Conservation (phyloP, 495 filamentous ascomycete species). For the Aspergillus haitiensis region DNA sequence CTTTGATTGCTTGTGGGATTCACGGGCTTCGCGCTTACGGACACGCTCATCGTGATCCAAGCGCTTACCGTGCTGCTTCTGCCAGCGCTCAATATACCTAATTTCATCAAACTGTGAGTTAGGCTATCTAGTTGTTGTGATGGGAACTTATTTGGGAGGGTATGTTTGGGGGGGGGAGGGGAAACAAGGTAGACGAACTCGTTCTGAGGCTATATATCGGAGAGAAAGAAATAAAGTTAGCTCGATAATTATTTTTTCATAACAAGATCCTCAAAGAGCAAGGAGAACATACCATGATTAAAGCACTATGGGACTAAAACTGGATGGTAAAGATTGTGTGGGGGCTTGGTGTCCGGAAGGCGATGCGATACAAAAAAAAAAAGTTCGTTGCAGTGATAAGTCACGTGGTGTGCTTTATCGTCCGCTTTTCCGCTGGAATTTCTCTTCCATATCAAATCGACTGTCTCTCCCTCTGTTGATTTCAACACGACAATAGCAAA, state of each 20-base stretch:
- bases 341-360: slow-evolving; percentile 22
- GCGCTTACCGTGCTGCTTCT: slow-evolving; percentile 76
- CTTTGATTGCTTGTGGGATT: slow-evolving; percentile 78
- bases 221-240: slow-evolving; percentile 12
- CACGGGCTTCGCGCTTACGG: slow-evolving; percentile 85
- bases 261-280: neutral
- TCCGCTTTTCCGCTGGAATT: slow-evolving; percentile 14
- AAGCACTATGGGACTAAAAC: slow-evolving; percentile 8
- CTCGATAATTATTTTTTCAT: neutral
- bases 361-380: slow-evolving; percentile 26
- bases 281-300: slow-evolving; percentile 40
- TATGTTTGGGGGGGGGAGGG: slow-evolving; percentile 22
- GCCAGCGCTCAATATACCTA: slow-evolving; percentile 84
- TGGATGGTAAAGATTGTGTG: slow-evolving; percentile 11
- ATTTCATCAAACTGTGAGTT: slow-evolving; percentile 10
- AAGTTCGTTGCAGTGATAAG: slow-evolving; percentile 38
- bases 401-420: slow-evolving; percentile 26
- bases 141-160: neutral
- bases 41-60: slow-evolving; percentile 89
- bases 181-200: slow-evolving; percentile 49
- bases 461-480: neutral
- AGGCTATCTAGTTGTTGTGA: slow-evolving; percentile 1
- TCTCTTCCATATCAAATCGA: slow-evolving; percentile 4
- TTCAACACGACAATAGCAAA: neutral
- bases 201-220: slow-evolving; percentile 67